Evolutionary conservation across 495 filamentous ascomycete genomes (phyloP).

Genomic region (Cladorrhinum samala): DNA sequence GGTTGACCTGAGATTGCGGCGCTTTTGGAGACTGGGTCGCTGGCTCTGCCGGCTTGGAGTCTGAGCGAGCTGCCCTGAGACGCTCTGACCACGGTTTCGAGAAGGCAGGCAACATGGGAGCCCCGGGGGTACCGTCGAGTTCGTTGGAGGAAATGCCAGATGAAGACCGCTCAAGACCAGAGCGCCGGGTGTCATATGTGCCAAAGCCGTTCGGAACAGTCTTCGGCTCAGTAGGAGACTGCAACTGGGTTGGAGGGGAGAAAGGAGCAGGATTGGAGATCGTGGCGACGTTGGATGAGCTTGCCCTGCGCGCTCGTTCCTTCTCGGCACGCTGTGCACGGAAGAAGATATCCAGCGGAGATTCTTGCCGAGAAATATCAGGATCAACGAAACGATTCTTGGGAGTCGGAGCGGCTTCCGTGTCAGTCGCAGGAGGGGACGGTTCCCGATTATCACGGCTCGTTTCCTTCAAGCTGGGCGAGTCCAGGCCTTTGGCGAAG

Average conservation of each 20-base stretch:
- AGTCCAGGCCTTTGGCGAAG: conserved; percentile 72
- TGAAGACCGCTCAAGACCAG: conserved; percentile 28
- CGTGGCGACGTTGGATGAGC: conserved; percentile 27
- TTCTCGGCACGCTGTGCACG: conserved; percentile 74
- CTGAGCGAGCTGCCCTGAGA: conserved; percentile 49
- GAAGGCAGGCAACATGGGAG: conserved; percentile 56
- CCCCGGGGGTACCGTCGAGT: conserved; percentile 50
- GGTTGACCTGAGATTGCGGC: conserved; percentile 1
- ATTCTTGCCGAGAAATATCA: conserved; percentile 47
- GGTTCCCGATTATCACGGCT: conserved; percentile 27
- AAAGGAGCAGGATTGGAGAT: conserved; percentile 24
- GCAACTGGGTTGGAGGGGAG: conserved; percentile 28
- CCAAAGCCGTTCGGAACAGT: conserved; percentile 26
- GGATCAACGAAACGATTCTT: conserved; percentile 18
- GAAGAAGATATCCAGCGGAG: conserved; percentile 84
- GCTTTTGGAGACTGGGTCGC: not conserved
- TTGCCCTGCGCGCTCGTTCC: conserved; percentile 50
- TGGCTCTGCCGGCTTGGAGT: conserved; percentile 18
- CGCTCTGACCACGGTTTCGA: conserved; percentile 62
- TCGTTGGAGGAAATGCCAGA: conserved; percentile 61
- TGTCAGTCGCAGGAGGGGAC: conserved; percentile 36
- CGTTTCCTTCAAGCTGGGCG: conserved; percentile 34
- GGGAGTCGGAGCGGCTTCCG: conserved; percentile 38
- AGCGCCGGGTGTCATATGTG: conserved; percentile 21
- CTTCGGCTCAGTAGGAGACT: conserved; percentile 31